Evolutionary conservation across 75 land plant genomes (phyloP), one percentile per base, ranked within the genome.

Genomic region (Pseudotsuga menziesii): DNA sequence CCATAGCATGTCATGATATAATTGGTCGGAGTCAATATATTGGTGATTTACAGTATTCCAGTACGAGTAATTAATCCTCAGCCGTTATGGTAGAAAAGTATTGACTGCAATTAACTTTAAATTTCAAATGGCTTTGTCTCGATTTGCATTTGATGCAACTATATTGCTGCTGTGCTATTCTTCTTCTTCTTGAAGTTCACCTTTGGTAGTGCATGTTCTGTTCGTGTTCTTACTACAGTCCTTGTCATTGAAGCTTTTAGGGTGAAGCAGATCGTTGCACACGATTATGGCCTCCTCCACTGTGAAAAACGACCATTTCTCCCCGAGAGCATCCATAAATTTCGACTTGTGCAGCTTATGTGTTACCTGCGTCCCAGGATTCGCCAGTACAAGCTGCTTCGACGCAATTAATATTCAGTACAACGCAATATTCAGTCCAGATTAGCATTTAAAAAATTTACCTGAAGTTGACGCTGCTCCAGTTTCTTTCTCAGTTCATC

Each of bases 231-330:
- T 44, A 5, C 6, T 44, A 44, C 7, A 44, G 48, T 44, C 7
- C 7, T 5, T 4, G 48, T 44, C 27, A 22, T 22, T 2, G 11
- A 67, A 2, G 3, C 39, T 39, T 67, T 67, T 13, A 67, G 48
- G 12, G 20, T 19, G 9, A 20, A 67, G 72, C 7, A 39, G 2
- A 67, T 41, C 19, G 52, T 39, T 39, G 72, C 76, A 74, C 12
- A 12, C 63, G 14, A 26, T 36, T 4, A 74, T 61, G 3, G 76
- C 76, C 13, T 74, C 76, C 17, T n/a, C 69, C 29, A 74, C 76
- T 29, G 76, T 74, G 7, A 74, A 35, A 57, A 74, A 74, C 76
- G 56, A 1, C 76, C 64, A 56, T 26, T 74, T 74, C 11, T 74
- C 3, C 16, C 62, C 76, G 8, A 74, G 32, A 6, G 16, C n/a